Conservation (phyloP, 2,329 filamentous ascomycete species). For the Penicillium crustosum region DNA sequence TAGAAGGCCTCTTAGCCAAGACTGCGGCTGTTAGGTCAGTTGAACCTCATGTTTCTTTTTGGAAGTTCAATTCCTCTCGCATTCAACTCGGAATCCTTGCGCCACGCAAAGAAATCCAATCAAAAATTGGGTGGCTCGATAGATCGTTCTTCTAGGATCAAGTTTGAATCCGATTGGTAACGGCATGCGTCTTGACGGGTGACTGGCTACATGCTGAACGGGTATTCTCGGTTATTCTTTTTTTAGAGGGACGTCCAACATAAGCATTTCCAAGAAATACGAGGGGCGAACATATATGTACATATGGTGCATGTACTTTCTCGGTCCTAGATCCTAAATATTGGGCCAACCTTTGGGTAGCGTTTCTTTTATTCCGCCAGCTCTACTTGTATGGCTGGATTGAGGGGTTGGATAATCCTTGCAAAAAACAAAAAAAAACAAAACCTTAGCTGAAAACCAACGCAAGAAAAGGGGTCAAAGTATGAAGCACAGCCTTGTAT, state of each 20-base stretch:
- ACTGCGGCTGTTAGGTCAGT: not conserved
- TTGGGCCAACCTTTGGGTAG: not conserved
- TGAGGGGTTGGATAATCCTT: not conserved
- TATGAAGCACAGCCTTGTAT: not conserved
- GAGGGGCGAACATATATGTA: not conserved
- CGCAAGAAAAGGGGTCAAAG: not conserved
- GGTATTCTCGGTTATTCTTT: not conserved
- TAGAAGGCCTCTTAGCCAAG: too few species aligned
- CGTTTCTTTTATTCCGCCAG: not conserved
- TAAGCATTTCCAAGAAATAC: not conserved
- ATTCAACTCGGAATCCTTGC: too few species aligned
- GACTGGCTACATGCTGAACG: too few species aligned
- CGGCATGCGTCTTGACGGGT: not conserved
- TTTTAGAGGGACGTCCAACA: not conserved
- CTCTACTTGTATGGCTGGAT: not conserved
- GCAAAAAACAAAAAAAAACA: not conserved
- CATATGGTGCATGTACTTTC: too few species aligned
- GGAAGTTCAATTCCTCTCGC: too few species aligned
- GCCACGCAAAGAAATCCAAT: not conserved
- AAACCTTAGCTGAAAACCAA: not conserved
- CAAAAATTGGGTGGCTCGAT: not conserved
- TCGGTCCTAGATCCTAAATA: not conserved
- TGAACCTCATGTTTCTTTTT: not conserved
- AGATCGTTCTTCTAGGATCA: too few species aligned
- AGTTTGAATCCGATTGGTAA: not conserved